Percentiles rank a stretch among this genome's conserved stretches.
phyloP scores from a whole-genome alignment of 306 rosid species.

The Hippophae rhamnoides region DNA sequence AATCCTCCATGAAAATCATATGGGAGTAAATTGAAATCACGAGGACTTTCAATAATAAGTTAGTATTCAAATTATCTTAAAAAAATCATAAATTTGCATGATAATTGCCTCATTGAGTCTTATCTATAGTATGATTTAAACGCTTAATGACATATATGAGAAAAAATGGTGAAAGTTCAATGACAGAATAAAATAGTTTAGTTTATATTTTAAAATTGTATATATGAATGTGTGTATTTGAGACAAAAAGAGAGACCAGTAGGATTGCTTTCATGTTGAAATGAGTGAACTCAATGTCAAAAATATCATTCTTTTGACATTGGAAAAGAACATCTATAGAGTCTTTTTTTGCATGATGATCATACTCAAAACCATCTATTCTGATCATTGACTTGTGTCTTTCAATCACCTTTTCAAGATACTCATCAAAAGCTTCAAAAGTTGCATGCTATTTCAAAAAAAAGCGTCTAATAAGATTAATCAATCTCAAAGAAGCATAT shows the following conservation, averaged over 20 bases:
- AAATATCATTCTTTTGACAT: slow-evolving; percentile 12
- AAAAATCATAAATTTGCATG: too few relatives aligned
- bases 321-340: slow-evolving; percentile 28
- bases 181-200: too few relatives aligned
- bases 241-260: background rate
- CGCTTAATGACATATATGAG: too few relatives aligned
- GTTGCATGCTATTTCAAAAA: slow-evolving; percentile 2
- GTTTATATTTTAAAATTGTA: too few relatives aligned
- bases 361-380: background rate
- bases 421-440: slow-evolving; percentile 8
- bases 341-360: slow-evolving; percentile 10
- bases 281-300: slow-evolving; percentile 12
- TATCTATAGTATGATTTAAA: too few relatives aligned
- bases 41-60: too few relatives aligned
- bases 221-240: background rate
- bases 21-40: too few relatives aligned
- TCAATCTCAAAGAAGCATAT: slow-evolving; percentile 12
- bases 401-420: slow-evolving; percentile 13
- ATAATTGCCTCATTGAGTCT: too few relatives aligned
- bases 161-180: too few relatives aligned
- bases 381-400: background rate
- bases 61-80: too few relatives aligned
- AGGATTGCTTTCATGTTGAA: slow-evolving; percentile 20
- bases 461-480: slow-evolving; percentile 15
- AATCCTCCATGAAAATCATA: too few relatives aligned